A percentile compares a stretch with the other conserved stretches of the same genome.
phyloP scores from a whole-genome alignment of 768 basidiomycete species.

The Boletales sp. region DNA sequence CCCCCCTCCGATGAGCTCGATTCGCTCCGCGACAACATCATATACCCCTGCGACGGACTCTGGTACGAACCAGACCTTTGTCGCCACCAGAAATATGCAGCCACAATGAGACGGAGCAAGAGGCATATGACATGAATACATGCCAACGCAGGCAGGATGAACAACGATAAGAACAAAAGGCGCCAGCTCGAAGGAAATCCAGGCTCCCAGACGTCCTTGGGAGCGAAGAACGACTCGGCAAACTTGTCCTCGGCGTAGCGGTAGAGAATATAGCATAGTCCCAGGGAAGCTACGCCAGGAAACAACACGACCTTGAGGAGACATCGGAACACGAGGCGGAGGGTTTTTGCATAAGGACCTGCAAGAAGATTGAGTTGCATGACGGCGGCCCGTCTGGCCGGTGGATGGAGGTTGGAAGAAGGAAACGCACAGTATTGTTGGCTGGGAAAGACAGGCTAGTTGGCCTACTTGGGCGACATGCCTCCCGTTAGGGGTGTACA shows the following conservation, averaged over 20 bases:
- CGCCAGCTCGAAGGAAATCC: slow-evolving; percentile 21
- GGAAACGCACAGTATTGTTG: too few species aligned
- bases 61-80: too few species aligned
- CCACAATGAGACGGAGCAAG: background rate
- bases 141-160: slow-evolving; percentile 9
- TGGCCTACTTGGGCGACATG: too few species aligned
- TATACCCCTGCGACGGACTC: too few species aligned
- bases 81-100: background rate
- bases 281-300: background rate
- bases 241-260: slow-evolving; percentile 8
- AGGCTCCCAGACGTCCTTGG: slow-evolving; percentile 10
- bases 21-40: too few species aligned
- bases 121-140: slow-evolving; percentile 8
- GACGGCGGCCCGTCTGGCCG: too few species aligned
- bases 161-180: slow-evolving; percentile 10
- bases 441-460: too few species aligned
- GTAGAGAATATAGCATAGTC: slow-evolving; percentile 6
- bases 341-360: too few species aligned
- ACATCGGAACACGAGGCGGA: background rate
- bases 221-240: slow-evolving; percentile 4
- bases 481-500: too few species aligned
- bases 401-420: too few species aligned
- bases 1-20: too few species aligned
- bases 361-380: too few species aligned
- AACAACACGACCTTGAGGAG: background rate